Conservation (phyloP, 495 filamentous ascomycete species). For the Penicillium silybi region DNA sequence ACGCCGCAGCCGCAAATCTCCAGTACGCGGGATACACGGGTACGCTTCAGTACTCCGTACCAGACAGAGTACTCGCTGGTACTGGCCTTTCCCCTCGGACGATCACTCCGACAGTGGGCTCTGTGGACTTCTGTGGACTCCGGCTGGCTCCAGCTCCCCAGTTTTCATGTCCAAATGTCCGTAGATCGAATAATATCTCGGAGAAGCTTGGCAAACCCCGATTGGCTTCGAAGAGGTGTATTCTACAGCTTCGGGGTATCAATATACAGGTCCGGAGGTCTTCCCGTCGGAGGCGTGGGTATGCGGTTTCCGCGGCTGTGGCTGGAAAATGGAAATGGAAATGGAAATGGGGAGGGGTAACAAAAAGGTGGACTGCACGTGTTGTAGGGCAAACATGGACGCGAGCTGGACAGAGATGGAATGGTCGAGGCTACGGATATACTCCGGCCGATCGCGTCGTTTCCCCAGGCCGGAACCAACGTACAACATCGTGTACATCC, state of each 20-base stretch:
- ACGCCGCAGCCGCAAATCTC: slow-evolving; percentile 26
- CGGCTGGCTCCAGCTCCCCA: slow-evolving; percentile 16
- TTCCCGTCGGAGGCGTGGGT: no score
- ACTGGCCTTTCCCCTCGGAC: slow-evolving; percentile 10
- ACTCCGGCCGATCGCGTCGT: slow-evolving; percentile 8
- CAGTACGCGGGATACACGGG: slow-evolving; percentile 14
- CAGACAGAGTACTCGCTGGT: not conserved
- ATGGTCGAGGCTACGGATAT: slow-evolving; percentile 15
- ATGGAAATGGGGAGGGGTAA: not conserved
- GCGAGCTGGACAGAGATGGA: slow-evolving; percentile 3
- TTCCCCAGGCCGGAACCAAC: not conserved
- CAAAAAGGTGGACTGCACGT: not conserved
- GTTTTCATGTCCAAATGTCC: slow-evolving; percentile 19
- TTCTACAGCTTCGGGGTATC: no score
- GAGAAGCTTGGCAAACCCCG: slow-evolving; percentile 12
- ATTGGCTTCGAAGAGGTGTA: no score
- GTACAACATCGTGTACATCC: no score
- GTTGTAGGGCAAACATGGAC: not conserved
- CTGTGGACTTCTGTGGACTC: no score
- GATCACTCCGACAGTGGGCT: slow-evolving; percentile 12
- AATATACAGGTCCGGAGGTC: not conserved
- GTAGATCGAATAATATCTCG: not conserved
- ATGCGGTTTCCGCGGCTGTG: slow-evolving; percentile 26
- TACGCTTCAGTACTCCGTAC: no score
- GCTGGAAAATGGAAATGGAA: slow-evolving; percentile 1